Conservation (phyloP, 2,329 filamentous ascomycete genomes). For the Aureobasidium sp. region DNA sequence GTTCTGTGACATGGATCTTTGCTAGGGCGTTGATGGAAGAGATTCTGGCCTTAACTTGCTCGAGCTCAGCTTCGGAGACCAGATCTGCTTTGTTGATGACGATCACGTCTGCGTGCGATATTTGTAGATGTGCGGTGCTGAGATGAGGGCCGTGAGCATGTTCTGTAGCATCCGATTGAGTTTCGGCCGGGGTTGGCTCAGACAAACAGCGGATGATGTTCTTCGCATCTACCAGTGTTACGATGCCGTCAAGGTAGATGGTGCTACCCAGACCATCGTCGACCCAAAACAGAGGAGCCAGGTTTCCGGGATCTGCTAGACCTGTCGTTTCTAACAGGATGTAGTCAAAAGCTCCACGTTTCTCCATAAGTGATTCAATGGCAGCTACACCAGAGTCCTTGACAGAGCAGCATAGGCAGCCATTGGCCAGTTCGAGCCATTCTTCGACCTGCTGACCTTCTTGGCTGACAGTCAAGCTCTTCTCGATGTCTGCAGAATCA, state of each 20-base stretch:
- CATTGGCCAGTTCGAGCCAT: slow-evolving; percentile 94
- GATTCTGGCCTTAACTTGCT: slow-evolving; percentile 63
- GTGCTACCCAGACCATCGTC: slow-evolving; percentile 91
- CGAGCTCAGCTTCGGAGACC: slow-evolving; percentile 62
- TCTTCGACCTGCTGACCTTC: slow-evolving; percentile 71
- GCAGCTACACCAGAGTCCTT: slow-evolving; percentile 93
- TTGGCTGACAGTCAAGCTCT: slow-evolving; percentile 84
- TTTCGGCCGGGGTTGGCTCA: slow-evolving; percentile 42
- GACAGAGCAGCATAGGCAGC: slow-evolving; percentile 95
- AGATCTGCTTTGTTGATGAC: slow-evolving; percentile 92
- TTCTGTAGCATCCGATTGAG: slow-evolving; percentile 28
- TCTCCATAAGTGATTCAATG: slow-evolving; percentile 92
- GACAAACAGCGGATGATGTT: slow-evolving; percentile 80
- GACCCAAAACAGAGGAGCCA: slow-evolving; percentile 95
- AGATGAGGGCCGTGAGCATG: slow-evolving; percentile 57
- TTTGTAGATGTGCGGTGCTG: slow-evolving; percentile 91
- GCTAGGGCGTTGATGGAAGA: slow-evolving; percentile 84
- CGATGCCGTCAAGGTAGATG: slow-evolving; percentile 94
- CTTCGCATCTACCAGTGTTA: slow-evolving; percentile 91
- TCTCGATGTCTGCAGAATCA: slow-evolving; percentile 78
- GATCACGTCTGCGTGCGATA: slow-evolving; percentile 92
- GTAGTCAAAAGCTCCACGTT: slow-evolving; percentile 90
- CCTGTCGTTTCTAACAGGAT: slow-evolving; percentile 96
- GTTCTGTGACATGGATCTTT: slow-evolving; percentile 72
- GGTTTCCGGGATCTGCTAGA: slow-evolving; percentile 87